Percentiles rank a stretch among this genome's conserved stretches.
Evolutionary conservation across 2,329 filamentous ascomycete genomes (phyloP).

Genomic region (Ascochyta koolunga): DNA sequence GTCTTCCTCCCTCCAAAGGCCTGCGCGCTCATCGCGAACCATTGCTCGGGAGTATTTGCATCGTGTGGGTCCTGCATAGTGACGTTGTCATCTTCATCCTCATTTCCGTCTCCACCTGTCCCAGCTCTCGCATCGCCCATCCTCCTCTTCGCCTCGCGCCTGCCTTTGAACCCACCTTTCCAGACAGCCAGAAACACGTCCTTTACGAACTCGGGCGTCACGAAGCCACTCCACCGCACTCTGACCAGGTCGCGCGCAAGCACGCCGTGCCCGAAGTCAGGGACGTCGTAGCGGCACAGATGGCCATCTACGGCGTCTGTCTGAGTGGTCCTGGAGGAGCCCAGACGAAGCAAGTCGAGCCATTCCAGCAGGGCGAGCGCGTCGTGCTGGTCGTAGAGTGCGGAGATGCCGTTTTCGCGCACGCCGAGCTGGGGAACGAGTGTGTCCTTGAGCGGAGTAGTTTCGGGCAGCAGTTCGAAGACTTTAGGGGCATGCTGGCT

Average conservation of each 20-base stretch:
- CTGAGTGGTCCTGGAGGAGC: constrained; percentile 68
- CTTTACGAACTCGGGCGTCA: constrained; percentile 44
- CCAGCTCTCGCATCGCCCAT: constrained; percentile 9
- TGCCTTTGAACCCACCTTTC: constrained; percentile 26
- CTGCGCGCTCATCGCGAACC: constrained; percentile 41
- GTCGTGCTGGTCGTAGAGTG: constrained; percentile 64
- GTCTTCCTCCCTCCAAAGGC: constrained; percentile 35
- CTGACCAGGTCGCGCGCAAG: constrained; percentile 36
- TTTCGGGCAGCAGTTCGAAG: constrained; percentile 28
- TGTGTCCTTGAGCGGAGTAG: constrained; percentile 29
- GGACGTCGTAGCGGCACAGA: constrained; percentile 70
- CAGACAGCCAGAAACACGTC: constrained; percentile 35
- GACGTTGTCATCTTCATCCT: constrained; percentile 15
- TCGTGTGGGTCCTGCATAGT: constrained; percentile 13
- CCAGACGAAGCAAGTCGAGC: constrained; percentile 70
- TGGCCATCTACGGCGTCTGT: constrained; percentile 72
- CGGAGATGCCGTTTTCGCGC: constrained; percentile 26
- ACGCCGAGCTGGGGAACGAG: constrained; percentile 36
- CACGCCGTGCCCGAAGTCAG: constrained; percentile 46
- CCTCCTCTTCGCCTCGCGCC: constrained; percentile 15
- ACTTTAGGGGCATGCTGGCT: constrained; percentile 43
- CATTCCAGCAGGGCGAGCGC: constrained; percentile 74
- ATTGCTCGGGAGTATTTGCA: constrained; percentile 22
- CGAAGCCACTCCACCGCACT: constrained; percentile 53
- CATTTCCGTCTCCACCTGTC: too few relatives aligned